Percentiles rank a stretch among this genome's conserved stretches.
These are phyloP conservation scores for Pulveroboletus frians DNA, from an alignment of 768 basidiomycete genomes.

Conservation along the genomic window DNA sequence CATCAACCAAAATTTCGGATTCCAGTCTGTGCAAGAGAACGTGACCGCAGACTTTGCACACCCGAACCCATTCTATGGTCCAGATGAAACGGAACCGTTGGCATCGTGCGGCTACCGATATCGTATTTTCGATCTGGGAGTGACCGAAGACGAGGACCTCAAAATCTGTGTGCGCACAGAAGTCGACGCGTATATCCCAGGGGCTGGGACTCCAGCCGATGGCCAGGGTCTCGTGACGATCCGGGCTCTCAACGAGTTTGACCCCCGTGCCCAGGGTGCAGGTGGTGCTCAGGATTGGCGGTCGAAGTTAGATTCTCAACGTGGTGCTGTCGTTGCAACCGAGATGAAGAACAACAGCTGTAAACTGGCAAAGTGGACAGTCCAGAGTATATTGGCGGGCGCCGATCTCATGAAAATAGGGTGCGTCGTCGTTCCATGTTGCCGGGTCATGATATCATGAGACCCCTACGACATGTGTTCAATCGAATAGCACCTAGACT, in stretches of 20 bases:
- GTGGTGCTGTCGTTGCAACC: constrained; percentile 95
- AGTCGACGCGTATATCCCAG: constrained; percentile 82
- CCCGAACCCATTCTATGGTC: constrained; percentile 93
- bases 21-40: constrained; percentile 85
- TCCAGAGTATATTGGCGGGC: constrained; percentile 91
- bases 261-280: constrained; percentile 81
- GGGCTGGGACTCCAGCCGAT: constrained; percentile 53
- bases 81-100: constrained; percentile 91
- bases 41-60: constrained; percentile 69
- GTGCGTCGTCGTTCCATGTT: constrained; percentile 41
- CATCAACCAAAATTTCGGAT: constrained; percentile 97
- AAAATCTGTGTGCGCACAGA: constrained; percentile 93
- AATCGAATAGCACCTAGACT: constrained; percentile 1
- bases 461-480: neutral
- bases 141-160: constrained; percentile 87
- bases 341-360: constrained; percentile 99
- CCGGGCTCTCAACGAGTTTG: constrained; percentile 96
- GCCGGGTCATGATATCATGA: neutral
- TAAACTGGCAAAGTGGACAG: constrained; percentile 96
- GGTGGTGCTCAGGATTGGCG: constrained; percentile 99
- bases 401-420: constrained; percentile 97
- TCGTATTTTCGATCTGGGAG: constrained; percentile 87
- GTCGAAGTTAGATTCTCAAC: constrained; percentile 91
- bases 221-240: constrained; percentile 84
- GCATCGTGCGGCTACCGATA: constrained; percentile 97